Evolutionary conservation across 257 asterid genomes (phyloP).

Genomic region (Cordia subcordata): DNA sequence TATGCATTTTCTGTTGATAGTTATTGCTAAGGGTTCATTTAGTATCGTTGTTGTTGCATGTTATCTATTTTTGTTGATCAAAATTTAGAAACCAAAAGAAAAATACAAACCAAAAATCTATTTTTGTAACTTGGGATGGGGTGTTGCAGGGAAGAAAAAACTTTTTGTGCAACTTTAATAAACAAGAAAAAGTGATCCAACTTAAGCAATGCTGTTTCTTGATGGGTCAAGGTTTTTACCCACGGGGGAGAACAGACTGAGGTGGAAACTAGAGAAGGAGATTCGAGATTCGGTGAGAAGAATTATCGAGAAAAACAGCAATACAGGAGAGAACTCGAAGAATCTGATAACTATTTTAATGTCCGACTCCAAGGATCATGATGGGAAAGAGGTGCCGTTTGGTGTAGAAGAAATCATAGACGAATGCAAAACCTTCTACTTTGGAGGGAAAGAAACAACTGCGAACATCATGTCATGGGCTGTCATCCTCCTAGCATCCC

Average conservation of each 20-base stretch:
- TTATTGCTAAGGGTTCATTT: no score
- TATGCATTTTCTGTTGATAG: no score
- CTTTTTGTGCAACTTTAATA: no score
- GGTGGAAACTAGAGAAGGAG: constrained; percentile 51
- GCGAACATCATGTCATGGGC: constrained; percentile 30
- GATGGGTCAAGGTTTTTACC: constrained; percentile 46
- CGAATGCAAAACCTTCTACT: constrained; percentile 37
- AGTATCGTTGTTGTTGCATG: no score
- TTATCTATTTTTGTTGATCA: no score
- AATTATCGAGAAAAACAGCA: constrained; percentile 27
- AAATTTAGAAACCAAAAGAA: no score
- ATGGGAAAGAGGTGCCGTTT: constrained; percentile 13
- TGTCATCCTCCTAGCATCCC: constrained; percentile 28
- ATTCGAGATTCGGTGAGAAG: constrained; percentile 41
- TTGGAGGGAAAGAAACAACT: constrained; percentile 37
- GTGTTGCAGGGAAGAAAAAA: no score
- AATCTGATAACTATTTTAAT: constrained; percentile 25
- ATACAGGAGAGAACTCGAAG: constrained; percentile 21
- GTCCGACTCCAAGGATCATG: constrained; percentile 15
- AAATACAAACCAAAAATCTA: no score
- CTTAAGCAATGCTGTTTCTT: not conserved
- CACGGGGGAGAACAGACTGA: constrained; percentile 47
- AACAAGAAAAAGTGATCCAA: no score
- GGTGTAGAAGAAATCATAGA: constrained; percentile 28
- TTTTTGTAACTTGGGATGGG: no score